Evolutionary conservation across 108 stramenopile species (phyloP).

Genomic region (Heterococcus sp.): DNA sequence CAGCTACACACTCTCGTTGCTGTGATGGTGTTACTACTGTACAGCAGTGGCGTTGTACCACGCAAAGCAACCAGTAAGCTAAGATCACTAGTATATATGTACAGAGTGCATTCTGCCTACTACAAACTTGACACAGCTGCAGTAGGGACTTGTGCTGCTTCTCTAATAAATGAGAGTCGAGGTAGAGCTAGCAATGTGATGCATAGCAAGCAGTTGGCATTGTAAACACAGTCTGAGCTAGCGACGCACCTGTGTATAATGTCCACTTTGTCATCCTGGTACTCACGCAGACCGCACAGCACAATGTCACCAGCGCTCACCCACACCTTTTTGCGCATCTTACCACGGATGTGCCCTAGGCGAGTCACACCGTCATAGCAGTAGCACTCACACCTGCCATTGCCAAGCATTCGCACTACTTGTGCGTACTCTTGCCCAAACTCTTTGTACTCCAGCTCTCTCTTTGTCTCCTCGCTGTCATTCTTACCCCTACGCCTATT

Average conservation of each 20-base stretch:
- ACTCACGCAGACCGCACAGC: constrained; percentile 91
- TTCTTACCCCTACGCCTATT: constrained; percentile 98
- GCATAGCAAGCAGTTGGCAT: too few relatives aligned
- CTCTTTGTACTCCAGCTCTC: constrained; percentile 99
- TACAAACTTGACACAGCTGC: too few relatives aligned
- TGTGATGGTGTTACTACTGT: too few relatives aligned
- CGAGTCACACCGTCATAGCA: constrained; percentile 98
- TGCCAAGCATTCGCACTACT: constrained; percentile 90
- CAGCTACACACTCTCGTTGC: too few relatives aligned
- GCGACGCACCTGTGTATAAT: constrained; percentile 2
- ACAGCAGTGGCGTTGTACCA: too few relatives aligned
- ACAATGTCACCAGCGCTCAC: constrained; percentile 84
- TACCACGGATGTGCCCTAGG: constrained; percentile 96
- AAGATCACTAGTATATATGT: too few relatives aligned
- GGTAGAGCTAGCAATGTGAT: too few relatives aligned
- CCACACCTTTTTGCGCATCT: constrained; percentile 94
- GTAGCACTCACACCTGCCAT: constrained; percentile 94
- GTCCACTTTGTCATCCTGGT: constrained; percentile 93
- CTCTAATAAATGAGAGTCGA: too few relatives aligned
- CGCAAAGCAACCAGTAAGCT: too few relatives aligned
- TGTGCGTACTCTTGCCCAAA: constrained; percentile 67
- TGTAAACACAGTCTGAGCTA: too few relatives aligned
- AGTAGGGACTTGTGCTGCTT: too few relatives aligned
- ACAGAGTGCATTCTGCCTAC: too few relatives aligned
- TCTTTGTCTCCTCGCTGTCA: constrained; percentile 96